These are phyloP conservation scores for Austroboletus niveus DNA, from an alignment of 1,284 basidiomycete species.

Conservation along the genomic window DNA sequence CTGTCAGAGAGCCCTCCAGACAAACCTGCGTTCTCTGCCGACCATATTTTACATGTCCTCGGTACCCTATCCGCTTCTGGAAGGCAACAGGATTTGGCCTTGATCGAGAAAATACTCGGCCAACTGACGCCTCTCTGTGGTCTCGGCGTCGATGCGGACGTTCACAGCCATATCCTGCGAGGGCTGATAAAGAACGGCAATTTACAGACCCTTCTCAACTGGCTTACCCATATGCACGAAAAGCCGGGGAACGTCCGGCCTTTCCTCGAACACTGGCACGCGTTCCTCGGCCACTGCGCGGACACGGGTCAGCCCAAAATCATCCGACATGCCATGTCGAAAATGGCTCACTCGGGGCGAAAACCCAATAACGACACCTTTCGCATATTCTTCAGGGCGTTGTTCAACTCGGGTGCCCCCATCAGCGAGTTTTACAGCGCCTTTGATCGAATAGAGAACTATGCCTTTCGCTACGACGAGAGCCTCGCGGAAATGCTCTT, in stretches of 20 bases:
- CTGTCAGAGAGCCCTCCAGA: conserved; percentile 20
- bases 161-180: conserved; percentile 47
- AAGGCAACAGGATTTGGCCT: conserved; percentile 45
- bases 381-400: conserved; percentile 43
- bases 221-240: conserved; percentile 49
- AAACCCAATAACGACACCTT: conserved; percentile 48
- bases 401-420: conserved; percentile 39
- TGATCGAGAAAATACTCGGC: conserved; percentile 48
- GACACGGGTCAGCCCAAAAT: conserved; percentile 37
- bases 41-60: conserved; percentile 28
- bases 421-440: conserved; percentile 38
- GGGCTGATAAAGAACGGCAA: conserved; percentile 45
- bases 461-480: conserved; percentile 43
- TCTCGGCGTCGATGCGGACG: conserved; percentile 38
- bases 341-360: conserved; percentile 46
- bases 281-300: conserved; percentile 46
- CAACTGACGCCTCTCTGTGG: conserved; percentile 47
- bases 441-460: conserved; percentile 45
- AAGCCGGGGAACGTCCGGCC: conserved; percentile 45
- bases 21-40: conserved; percentile 9
- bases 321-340: conserved; percentile 41
- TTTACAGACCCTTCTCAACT: conserved; percentile 41
- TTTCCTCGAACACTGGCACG: conserved; percentile 53
- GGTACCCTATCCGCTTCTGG: conserved; percentile 48
- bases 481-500: conserved; percentile 41